These are phyloP conservation scores for Quercus mongolica DNA, from an alignment of 306 rosid species.

Conservation along the genomic window DNA sequence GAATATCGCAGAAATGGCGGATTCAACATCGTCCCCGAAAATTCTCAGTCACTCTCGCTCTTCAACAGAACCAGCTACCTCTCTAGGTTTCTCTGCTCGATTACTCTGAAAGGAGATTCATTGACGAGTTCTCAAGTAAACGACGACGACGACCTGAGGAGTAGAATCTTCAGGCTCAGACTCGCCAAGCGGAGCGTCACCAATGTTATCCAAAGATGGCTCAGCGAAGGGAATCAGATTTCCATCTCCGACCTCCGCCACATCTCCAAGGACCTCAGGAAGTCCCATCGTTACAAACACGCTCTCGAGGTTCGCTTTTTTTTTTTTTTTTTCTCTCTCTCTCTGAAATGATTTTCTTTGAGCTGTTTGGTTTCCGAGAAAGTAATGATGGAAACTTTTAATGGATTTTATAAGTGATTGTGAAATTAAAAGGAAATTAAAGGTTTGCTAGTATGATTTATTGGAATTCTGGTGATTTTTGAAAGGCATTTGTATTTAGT, in stretches of 20 bases:
- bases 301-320: slow-evolving; percentile 75
- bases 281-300: slow-evolving; percentile 78
- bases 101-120: slow-evolving; percentile 40
- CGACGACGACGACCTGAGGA: slow-evolving; percentile 51
- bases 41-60: slow-evolving; percentile 15
- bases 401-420: neutral
- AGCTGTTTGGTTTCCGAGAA: slow-evolving; percentile 7
- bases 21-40: slow-evolving; percentile 6
- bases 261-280: slow-evolving; percentile 76
- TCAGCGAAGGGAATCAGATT: slow-evolving; percentile 63
- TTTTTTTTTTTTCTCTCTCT: neutral
- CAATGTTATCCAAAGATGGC: slow-evolving; percentile 74
- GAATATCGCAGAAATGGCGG: slow-evolving; percentile 24
- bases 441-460: neutral
- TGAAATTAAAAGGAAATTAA: too few species aligned
- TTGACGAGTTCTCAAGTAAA: slow-evolving; percentile 19
- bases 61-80: slow-evolving; percentile 6
- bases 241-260: slow-evolving; percentile 61
- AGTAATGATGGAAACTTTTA: neutral
- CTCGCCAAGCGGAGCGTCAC: slow-evolving; percentile 84
- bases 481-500: neutral
- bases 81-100: slow-evolving; percentile 45
- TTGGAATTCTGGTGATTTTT: neutral
- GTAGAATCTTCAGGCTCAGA: slow-evolving; percentile 69
- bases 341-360: neutral